A percentile compares a stretch with the other conserved stretches of the same genome.
Conservation (phyloP, 2,329 filamentous ascomycete genomes). For the Dactylonectria macrodidyma region DNA sequence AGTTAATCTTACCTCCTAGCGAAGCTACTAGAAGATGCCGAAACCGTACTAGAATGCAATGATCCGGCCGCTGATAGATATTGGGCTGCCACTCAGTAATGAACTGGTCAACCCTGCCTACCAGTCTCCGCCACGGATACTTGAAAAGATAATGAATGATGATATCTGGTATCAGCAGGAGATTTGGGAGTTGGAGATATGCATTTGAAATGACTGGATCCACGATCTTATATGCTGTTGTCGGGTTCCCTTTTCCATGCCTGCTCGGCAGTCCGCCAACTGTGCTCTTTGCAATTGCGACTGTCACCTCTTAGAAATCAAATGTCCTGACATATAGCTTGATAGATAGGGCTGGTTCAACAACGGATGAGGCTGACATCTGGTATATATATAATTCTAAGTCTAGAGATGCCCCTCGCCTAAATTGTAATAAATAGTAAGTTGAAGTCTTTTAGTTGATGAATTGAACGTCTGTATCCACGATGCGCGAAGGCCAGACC, state of each 20-base stretch:
- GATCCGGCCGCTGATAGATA: background rate
- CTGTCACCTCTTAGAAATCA: too few relatives aligned
- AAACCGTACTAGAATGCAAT: slow-evolving; percentile 6
- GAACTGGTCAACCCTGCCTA: background rate
- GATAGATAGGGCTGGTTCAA: too few relatives aligned
- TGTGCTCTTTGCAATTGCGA: too few relatives aligned
- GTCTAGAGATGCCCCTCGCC: background rate
- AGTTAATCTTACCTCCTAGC: background rate
- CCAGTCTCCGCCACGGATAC: background rate
- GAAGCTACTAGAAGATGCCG: slow-evolving; percentile 39
- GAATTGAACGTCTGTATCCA: background rate
- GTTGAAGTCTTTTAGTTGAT: background rate
- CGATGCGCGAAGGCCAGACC: background rate
- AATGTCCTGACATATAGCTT: too few relatives aligned
- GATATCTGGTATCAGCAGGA: background rate
- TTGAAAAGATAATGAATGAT: background rate
- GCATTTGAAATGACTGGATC: too few relatives aligned
- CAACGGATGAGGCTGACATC: too few relatives aligned
- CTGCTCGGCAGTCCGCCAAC: too few relatives aligned
- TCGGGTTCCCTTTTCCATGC: too few relatives aligned
- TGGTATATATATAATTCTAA: too few relatives aligned
- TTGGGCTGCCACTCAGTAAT: background rate
- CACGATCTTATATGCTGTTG: too few relatives aligned
- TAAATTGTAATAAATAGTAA: background rate
- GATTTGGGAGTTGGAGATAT: background rate